These are phyloP conservation scores for Flaveria ramosissima DNA, from an alignment of 129 eudicot species.

Conservation along the genomic window DNA sequence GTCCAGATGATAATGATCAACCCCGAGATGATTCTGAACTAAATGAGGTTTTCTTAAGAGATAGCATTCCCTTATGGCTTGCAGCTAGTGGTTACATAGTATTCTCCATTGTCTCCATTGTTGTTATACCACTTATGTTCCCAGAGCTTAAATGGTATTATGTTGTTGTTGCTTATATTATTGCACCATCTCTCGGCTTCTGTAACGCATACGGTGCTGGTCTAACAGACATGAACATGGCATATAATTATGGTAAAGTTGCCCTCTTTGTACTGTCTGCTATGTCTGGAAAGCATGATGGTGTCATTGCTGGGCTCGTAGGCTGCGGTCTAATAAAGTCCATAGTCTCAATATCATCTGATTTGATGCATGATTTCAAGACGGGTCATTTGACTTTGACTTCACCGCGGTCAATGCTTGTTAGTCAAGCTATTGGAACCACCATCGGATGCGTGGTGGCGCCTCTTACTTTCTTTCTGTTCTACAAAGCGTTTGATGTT, in stretches of 20 bases:
- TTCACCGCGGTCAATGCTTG: constrained; percentile 82
- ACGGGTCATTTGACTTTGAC: constrained; percentile 86
- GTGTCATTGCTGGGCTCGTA: constrained; percentile 78
- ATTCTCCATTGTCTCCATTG: constrained; percentile 64
- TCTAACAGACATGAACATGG: constrained; percentile 95
- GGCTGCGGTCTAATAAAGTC: constrained; percentile 86
- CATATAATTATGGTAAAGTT: constrained; percentile 84
- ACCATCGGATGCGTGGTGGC: constrained; percentile 87
- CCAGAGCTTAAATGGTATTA: constrained; percentile 83
- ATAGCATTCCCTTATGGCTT: constrained; percentile 71
- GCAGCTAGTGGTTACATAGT: constrained; percentile 65
- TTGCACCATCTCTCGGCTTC: constrained; percentile 86
- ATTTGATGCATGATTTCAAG: constrained; percentile 85
- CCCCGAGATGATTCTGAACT: constrained; percentile 46
- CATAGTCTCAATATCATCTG: constrained; percentile 77
- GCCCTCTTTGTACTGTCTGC: constrained; percentile 84
- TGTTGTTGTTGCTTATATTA: constrained; percentile 58
- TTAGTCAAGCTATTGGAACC: constrained; percentile 84
- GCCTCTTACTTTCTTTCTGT: constrained; percentile 74
- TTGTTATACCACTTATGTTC: constrained; percentile 73
- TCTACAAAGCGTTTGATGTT: constrained; percentile 72
- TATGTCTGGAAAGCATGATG: constrained; percentile 53
- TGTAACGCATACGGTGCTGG: constrained; percentile 97
- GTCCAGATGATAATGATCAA: constrained; percentile 43
- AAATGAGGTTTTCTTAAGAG: constrained; percentile 72